Conservation (phyloP, 352 stramenopile species). For the Hyphochytrium catenoides region DNA sequence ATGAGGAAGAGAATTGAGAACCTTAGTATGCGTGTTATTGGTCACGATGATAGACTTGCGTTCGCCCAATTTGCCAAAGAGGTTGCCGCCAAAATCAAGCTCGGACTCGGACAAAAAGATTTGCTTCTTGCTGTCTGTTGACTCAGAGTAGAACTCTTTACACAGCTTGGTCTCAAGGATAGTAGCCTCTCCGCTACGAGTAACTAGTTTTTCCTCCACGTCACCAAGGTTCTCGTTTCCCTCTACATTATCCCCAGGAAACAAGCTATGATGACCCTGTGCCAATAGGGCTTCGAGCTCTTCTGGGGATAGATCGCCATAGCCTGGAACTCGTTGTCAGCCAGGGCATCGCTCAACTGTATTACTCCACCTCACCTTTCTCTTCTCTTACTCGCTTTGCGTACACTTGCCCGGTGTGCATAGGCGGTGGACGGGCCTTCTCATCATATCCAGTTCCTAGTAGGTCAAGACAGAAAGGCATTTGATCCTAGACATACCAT, state of each 20-base stretch:
- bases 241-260: constrained; percentile 20
- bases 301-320: constrained; percentile 44
- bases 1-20: constrained; percentile 13
- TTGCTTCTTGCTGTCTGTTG: constrained; percentile 25
- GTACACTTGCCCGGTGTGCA: constrained; percentile 71
- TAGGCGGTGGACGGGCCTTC: constrained; percentile 60
- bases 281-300: constrained; percentile 43
- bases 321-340: no score
- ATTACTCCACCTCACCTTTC: no score
- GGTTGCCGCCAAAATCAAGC: constrained; percentile 42
- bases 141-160: constrained; percentile 52
- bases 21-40: constrained; percentile 63
- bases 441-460: constrained; percentile 66
- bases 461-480: constrained; percentile 52
- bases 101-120: constrained; percentile 18
- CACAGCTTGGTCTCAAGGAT: constrained; percentile 37
- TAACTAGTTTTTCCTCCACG: constrained; percentile 19
- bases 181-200: constrained; percentile 49
- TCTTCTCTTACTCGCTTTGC: constrained; percentile 49
- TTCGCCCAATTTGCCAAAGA: constrained; percentile 14
- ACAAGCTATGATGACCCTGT: constrained; percentile 35
- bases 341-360: no score
- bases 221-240: background rate
- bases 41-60: constrained; percentile 47
- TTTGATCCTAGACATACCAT: constrained; percentile 37